Evolutionary conservation across 805 yeast species (phyloP), one percentile per base, ranked within the genome.

Genomic region (Schizosaccharomyces lindneri): DNA sequence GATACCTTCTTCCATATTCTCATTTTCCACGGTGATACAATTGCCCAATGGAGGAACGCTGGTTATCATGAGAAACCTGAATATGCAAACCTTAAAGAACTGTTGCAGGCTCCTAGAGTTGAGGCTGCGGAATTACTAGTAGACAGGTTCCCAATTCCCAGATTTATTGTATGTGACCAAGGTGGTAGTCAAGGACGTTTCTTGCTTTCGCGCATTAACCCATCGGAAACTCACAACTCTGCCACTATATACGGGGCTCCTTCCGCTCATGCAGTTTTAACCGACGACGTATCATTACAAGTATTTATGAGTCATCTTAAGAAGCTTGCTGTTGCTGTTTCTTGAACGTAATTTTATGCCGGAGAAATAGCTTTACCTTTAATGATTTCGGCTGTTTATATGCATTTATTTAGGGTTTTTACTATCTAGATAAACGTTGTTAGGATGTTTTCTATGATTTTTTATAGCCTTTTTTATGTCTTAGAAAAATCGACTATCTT

Each of bases 181-280:
- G 97, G 98, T 68, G 97, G 96, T 62, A 89, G 97, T 17, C 99
- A 93, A 74, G 97, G 97, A 2, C 83, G 99, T 74, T 93, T 93
- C 78, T 78, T 93, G 73, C 82, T 87, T 73, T 87, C 97, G 36
- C 93, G 88, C 74, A 81, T 93, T 72, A 93, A 94, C 72, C 98
- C 98, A 51, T 84, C 95, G 59, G 87, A 85, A 65, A 83, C 89
- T 48, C 84, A 59, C 70, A 81, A 83, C 70, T 79, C 80, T 65
- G 32, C 57, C 9, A 73, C 70, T 31, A 76, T 74, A 59, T 74
- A 73, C 46, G 70, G 70, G 59, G 67, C 67, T n/a, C 79, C 79
- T 55, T 80, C 81, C 59, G 75, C 79, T 59, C 87, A 93, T 15
- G 85, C 87, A 66, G 97, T 93, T 60, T 81, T 90, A 71, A 93